Percentiles rank a stretch among this genome's conserved stretches.
phyloP scores from a whole-genome alignment of 495 filamentous ascomycete species.

The Pseudoneurospora amorphoporcata region DNA sequence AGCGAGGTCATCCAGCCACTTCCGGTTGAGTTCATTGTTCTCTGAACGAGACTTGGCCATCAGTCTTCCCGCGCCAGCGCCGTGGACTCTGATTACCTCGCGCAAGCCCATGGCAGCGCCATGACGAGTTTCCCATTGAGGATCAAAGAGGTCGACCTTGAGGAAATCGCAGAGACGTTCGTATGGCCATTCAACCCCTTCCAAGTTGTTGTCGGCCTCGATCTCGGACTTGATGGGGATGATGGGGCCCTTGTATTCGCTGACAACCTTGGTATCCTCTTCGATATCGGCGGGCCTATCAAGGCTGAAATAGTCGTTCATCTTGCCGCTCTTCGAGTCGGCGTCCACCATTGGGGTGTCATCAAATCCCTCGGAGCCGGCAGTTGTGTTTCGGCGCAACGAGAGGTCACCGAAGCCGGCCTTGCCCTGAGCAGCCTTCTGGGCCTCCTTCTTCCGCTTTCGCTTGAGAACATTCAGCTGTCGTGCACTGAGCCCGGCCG shows the following conservation, averaged over 20 bases:
- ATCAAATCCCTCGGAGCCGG: conserved; percentile 37
- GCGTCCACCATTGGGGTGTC: conserved; percentile 55
- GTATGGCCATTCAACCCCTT: conserved; percentile 86
- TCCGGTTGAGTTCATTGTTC: conserved; percentile 68
- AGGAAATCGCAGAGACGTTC: conserved; percentile 91
- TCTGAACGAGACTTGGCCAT: conserved; percentile 57
- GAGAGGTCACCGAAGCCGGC: conserved; percentile 82
- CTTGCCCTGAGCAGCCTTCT: conserved; percentile 56
- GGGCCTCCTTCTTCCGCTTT: conserved; percentile 75
- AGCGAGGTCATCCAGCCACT: conserved; percentile 86
- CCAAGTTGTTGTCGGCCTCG: conserved; percentile 57
- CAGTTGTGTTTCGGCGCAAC: conserved; percentile 51
- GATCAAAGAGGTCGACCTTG: conserved; percentile 84
- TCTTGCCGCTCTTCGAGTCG: conserved; percentile 49
- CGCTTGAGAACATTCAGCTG: conserved; percentile 91
- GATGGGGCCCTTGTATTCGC: conserved; percentile 81
- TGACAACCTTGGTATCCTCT: conserved; percentile 85
- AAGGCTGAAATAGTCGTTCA: conserved; percentile 86
- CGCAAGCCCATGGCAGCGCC: conserved; percentile 92
- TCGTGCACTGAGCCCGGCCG: conserved; percentile 70
- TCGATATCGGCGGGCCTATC: conserved; percentile 62
- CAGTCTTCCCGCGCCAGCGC: conserved; percentile 75
- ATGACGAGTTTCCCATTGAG: conserved; percentile 93
- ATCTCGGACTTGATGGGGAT: conserved; percentile 52
- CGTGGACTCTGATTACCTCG: conserved; percentile 86